phyloP scores from a whole-genome alignment of 1,139 yeast species.

The Tardiomyces depauwii region DNA sequence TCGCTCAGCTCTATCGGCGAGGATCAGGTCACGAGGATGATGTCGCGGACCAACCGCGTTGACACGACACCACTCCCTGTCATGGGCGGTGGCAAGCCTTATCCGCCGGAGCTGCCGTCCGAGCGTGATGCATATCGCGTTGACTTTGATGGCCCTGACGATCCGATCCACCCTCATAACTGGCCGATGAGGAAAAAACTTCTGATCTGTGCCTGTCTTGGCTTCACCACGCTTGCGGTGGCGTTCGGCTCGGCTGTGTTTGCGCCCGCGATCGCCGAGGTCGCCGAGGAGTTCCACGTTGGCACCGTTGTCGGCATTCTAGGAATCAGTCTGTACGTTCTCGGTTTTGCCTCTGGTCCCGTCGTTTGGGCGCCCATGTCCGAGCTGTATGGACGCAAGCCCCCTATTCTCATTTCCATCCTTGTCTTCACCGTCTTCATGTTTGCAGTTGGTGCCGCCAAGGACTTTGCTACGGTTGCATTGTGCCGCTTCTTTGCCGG shows the following conservation, averaged over 20 bases:
- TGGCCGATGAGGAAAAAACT: constrained; percentile 31
- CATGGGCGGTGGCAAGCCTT: constrained; percentile 6
- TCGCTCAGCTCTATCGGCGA: background rate
- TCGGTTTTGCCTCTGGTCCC: constrained; percentile 79
- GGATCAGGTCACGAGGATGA: background rate
- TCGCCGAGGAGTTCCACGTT: constrained; percentile 21
- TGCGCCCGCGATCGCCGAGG: constrained; percentile 24
- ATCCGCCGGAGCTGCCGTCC: constrained; percentile 23
- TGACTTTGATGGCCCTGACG: constrained; percentile 40
- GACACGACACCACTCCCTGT: constrained; percentile 2
- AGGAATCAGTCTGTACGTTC: constrained; percentile 58
- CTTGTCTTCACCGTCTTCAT: constrained; percentile 45
- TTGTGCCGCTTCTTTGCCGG: constrained; percentile 72
- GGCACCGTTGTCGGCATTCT: constrained; percentile 32
- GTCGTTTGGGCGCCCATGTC: constrained; percentile 71
- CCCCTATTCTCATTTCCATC: constrained; percentile 41
- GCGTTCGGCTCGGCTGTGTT: constrained; percentile 36
- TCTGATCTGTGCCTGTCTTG: constrained; percentile 23
- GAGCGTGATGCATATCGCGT: constrained; percentile 39
- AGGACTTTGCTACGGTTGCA: constrained; percentile 62
- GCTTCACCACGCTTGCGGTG: constrained; percentile 27
- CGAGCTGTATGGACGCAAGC: constrained; percentile 61
- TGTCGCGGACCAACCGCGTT: background rate
- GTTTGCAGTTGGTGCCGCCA: constrained; percentile 65
- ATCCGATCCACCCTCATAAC: constrained; percentile 40